Evolutionary conservation across 148 eudicot genomes (phyloP).

Genomic region (Rhododendron kiyosumense): DNA sequence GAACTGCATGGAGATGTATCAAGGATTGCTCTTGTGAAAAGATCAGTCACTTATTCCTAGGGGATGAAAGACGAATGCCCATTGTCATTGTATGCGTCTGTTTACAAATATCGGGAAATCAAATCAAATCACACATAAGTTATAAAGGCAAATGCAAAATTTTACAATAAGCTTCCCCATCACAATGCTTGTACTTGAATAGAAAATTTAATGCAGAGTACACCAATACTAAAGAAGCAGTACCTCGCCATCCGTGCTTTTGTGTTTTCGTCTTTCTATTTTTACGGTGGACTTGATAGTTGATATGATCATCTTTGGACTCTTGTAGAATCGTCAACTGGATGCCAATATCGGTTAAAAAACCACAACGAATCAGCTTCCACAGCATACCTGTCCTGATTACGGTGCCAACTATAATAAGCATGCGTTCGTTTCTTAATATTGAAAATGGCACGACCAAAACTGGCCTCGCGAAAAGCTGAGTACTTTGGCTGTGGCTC

Average conservation of each 20-base stretch:
- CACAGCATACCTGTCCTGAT: conserved; percentile 39
- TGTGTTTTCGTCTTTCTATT: background rate
- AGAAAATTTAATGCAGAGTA: background rate
- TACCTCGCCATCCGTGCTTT: background rate
- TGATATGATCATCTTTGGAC: background rate
- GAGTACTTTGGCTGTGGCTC: conserved; percentile 45
- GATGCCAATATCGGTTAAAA: conserved; percentile 25
- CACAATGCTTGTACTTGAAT: background rate
- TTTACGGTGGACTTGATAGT: background rate
- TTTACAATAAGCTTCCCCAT: background rate
- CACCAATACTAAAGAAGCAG: background rate
- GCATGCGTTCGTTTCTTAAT: conserved; percentile 43
- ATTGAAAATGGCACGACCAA: conserved; percentile 33
- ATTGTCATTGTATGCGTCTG: background rate
- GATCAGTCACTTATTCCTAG: conserved; percentile 17
- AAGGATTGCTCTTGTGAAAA: conserved; percentile 34
- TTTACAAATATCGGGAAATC: background rate
- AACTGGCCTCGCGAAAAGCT: conserved; percentile 39
- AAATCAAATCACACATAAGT: background rate
- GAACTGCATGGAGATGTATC: conserved; percentile 48
- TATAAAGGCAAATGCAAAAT: background rate
- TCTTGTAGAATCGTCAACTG: conserved; percentile 12
- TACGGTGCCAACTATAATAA: conserved; percentile 25
- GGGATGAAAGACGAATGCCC: background rate
- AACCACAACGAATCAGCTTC: conserved; percentile 36